A percentile compares a stretch with the other conserved stretches of the same genome.
Evolutionary conservation across 2,329 filamentous ascomycete species (phyloP).

Genomic region (Botrytis sinoallii): DNA sequence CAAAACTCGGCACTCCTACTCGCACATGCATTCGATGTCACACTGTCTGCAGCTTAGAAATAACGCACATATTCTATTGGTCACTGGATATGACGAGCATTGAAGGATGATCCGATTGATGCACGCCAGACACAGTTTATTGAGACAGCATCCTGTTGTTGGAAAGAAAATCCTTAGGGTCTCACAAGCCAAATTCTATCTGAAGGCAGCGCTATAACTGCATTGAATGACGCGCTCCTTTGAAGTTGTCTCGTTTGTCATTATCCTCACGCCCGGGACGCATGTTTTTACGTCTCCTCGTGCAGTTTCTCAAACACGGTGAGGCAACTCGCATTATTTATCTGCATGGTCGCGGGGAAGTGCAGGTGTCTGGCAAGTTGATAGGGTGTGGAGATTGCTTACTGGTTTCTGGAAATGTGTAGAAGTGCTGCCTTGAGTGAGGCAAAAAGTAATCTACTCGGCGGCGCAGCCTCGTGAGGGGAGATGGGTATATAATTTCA

Average conservation of each 20-base stretch:
- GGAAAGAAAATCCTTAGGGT: background rate
- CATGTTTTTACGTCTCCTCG: background rate
- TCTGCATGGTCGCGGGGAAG: background rate
- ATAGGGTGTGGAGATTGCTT: too few species aligned
- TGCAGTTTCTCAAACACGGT: background rate
- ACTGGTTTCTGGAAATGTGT: background rate
- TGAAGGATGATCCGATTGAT: background rate
- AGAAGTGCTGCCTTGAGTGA: background rate
- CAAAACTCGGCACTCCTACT: background rate
- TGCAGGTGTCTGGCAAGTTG: background rate
- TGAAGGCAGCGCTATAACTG: fast-evolving
- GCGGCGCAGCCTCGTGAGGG: background rate
- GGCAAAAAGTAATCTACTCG: background rate
- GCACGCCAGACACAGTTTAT: background rate
- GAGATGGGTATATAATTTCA: background rate
- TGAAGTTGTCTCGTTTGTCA: background rate
- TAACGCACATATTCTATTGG: background rate
- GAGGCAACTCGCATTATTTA: background rate
- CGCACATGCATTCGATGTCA: background rate
- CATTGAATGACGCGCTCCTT: background rate
- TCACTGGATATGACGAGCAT: background rate
- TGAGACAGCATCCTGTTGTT: background rate
- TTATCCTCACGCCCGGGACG: background rate
- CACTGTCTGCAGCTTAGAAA: background rate
- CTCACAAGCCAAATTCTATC: background rate